Base-by-base conservation (phyloP, 2,329 filamentous ascomycete genomes). In the Arthroderma sp. region DNA sequence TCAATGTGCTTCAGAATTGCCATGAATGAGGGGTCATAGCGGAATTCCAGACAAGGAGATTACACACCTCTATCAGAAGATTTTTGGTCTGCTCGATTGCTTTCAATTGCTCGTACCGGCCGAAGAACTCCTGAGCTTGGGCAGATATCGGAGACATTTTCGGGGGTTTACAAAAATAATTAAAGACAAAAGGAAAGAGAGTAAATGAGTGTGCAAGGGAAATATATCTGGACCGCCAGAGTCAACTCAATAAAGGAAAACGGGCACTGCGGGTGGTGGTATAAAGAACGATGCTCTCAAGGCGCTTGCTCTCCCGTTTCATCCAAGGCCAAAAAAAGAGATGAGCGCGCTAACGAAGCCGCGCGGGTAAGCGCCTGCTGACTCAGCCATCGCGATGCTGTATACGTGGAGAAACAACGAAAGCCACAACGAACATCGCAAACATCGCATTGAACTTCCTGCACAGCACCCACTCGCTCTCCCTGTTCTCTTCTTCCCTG, bases 11-110 rank as follows among this genome's bases (percentile, higher is more conserved):
- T 35, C n/a, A 13, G 15, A 31, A 51, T 33, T 51, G n/a, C 7
- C 7, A 4, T 6, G 15, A 33, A 17, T 4, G 8, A 51, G 25
- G n/a, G 13, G n/a, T n/a, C 25, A 51, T 19, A 13, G 41, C 8
- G 3, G 41, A 38, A 19, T 31, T 33, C 17, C 11, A 39, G 51
- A 17, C 39, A 51, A 47, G 33, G 51, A 25, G 8, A n/a, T n/a
- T 13, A 56, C 57, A 38, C 68, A 77, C 76, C 67, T 77, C 73
- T 60, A 78, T 77, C 47, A 78, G 67, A 54, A 70, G 68, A 64
- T 77, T 74, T 62, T 76, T 77, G 56, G 70, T 70, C 51, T 76
- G 68, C 61, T 78, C 76, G 58, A 75, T 64, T 28, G 68, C 64
- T 56, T 70, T 70, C 56, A 77, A 61, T 59, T 73, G 69, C 59